phyloP scores from a whole-genome alignment of 1,284 basidiomycete genomes.

The Rhizopogon parksii region DNA sequence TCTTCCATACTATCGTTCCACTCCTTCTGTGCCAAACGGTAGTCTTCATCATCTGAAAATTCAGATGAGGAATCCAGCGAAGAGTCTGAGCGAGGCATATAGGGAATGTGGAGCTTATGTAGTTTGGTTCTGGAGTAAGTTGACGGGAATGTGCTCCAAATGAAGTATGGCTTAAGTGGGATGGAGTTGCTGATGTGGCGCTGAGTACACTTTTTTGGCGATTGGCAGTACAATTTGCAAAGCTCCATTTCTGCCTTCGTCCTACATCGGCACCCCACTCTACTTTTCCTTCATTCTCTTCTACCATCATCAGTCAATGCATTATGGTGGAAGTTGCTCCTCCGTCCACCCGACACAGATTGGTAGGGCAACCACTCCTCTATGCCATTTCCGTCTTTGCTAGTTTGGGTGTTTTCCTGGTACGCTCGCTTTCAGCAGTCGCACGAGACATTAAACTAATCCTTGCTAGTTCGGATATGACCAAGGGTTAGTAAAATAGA shows the following conservation, averaged over 20 bases:
- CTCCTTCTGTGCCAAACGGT: conserved; percentile 75
- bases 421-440: conserved; percentile 32
- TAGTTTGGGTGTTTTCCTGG: conserved; percentile 83
- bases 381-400: conserved; percentile 81
- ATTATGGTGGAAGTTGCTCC: conserved; percentile 36
- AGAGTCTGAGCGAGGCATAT: conserved; percentile 37
- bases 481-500: conserved; percentile 59
- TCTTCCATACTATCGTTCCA: conserved; percentile 89
- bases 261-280: conserved; percentile 1
- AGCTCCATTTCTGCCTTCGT: conserved; percentile 9
- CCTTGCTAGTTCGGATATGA: conserved; percentile 78
- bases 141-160: background rate
- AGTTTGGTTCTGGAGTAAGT: conserved; percentile 5
- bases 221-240: background rate
- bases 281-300: conserved; percentile 7
- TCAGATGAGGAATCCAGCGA: conserved; percentile 45
- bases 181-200: conserved; percentile 4
- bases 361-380: conserved; percentile 77
- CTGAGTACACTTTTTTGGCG: background rate
- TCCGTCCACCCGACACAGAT: conserved; percentile 37
- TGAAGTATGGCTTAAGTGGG: too few species aligned
- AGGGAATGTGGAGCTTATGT: background rate
- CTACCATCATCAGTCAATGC: conserved; percentile 29
- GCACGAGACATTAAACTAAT: conserved; percentile 3
- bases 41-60: conserved; percentile 56